Base-by-base conservation (phyloP, 192 early-diverging fungal genomes). In the Umbelopsis sp. region DNA sequence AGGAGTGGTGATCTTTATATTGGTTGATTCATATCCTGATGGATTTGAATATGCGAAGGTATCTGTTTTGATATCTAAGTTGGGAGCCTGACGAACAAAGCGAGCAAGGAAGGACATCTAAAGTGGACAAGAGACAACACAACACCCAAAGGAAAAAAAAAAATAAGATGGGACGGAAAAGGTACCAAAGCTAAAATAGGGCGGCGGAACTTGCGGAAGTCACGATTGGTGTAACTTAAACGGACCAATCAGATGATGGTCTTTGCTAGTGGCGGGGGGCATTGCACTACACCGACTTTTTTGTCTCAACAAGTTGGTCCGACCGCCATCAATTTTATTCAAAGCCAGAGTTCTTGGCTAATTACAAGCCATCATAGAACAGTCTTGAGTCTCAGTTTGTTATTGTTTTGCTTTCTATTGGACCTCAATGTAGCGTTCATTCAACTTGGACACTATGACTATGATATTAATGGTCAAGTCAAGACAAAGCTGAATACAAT, bases 51-150 rank as follows among this genome's bases (percentile, higher is more conserved):
- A 62, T 29, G 56, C 56, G n/a, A 34, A 62, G 12, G 5, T 16
- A 32, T 62, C 56, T 34, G 56, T 11, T 34, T 62, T 62, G 56
- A 17, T 32, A 11, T 62, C 56, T 0, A 32, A 11, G 56, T 11
- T 36, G 26, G 56, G 56, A 62, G 26, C 31, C 12, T 62, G 56
- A 62, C 56, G 56, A 0, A 32, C 56, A 62, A 62, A 26, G 56
- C 56, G 56, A 62, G 31, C 17, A 34, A 62, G 56, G 26, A 62
- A 34, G 31, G 56, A 62, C 56, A 62, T 62, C 47, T 49, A 49
- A n/a, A 20, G 31, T 34, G 56, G 14, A 62, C 10, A 62, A 32
- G n/a, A 62, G 56, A 34, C 34, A n/a, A n/a, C n/a, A n/a, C n/a
- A n/a, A 34, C 26, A 62, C 21, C 7, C 21, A 3, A 34, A 34